These are phyloP conservation scores for Viola odorata DNA, from an alignment of 345 rosid genomes.

Conservation along the genomic window DNA sequence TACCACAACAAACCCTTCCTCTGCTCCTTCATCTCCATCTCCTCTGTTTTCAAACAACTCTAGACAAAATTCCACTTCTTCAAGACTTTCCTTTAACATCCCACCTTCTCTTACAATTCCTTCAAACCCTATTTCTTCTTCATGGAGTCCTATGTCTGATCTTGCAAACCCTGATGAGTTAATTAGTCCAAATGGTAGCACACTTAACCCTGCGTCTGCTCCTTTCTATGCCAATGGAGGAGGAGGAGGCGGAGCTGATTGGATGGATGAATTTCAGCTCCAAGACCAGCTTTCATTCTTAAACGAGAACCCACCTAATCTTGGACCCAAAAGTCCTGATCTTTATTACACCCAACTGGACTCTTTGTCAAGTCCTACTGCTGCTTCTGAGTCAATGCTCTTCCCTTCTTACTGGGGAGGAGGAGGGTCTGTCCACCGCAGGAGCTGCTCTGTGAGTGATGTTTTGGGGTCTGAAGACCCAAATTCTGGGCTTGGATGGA, in stretches of 20 bases:
- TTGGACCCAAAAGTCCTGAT: slow-evolving; percentile 37
- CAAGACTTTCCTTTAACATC: slow-evolving; percentile 29
- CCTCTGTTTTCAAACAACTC: slow-evolving; percentile 36
- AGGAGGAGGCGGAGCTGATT: slow-evolving; percentile 45
- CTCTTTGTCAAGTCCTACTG: slow-evolving; percentile 32
- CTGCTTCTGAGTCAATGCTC: slow-evolving; percentile 27
- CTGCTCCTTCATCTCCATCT: slow-evolving; percentile 45
- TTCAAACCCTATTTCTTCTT: slow-evolving; percentile 27
- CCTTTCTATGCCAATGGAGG: slow-evolving; percentile 48
- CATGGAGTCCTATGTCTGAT: slow-evolving; percentile 44
- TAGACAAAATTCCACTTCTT: slow-evolving; percentile 35
- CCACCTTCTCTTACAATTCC: slow-evolving; percentile 39
- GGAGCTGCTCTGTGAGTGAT: slow-evolving; percentile 74
- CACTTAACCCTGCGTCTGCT: slow-evolving; percentile 58
- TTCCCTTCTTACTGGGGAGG: slow-evolving; percentile 44
- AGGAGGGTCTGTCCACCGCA: slow-evolving; percentile 40
- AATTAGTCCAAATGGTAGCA: slow-evolving; percentile 34
- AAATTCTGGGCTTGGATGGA: slow-evolving; percentile 67
- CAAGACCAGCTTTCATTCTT: slow-evolving; percentile 64
- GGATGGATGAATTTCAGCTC: slow-evolving; percentile 57
- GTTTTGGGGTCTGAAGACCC: slow-evolving; percentile 64
- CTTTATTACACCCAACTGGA: slow-evolving; percentile 39
- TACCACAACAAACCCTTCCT: slow-evolving; percentile 27
- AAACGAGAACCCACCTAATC: slow-evolving; percentile 39
- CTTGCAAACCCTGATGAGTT: slow-evolving; percentile 46